These are phyloP conservation scores for Polytrichum formosum DNA, from an alignment of 225 moss, liverwort and hornwort genomes.

Conservation along the genomic window DNA sequence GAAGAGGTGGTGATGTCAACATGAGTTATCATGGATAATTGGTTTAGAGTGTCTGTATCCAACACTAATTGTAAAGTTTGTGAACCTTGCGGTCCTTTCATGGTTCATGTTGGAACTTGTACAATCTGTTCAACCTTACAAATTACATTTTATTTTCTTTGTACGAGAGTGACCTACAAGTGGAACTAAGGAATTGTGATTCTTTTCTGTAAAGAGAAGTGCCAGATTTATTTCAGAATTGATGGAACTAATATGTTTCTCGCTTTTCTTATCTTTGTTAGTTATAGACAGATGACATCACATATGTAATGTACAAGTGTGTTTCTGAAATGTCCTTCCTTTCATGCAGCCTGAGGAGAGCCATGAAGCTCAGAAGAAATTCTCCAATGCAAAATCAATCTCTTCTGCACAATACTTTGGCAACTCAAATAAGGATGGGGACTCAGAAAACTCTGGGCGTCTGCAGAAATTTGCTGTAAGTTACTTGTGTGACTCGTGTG, in stretches of 20 bases:
- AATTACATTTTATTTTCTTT: too few species aligned
- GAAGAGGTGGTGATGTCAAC: too few species aligned
- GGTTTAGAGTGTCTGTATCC: too few species aligned
- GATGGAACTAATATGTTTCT: neutral
- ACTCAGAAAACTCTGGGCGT: conserved; percentile 71
- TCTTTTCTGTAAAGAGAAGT: neutral
- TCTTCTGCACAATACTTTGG: conserved; percentile 96
- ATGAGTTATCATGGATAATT: too few species aligned
- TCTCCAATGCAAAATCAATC: conserved; percentile 94
- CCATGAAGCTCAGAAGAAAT: conserved; percentile 88
- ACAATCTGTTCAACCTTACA: too few species aligned
- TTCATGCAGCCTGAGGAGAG: conserved; percentile 72
- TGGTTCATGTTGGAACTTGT: too few species aligned
- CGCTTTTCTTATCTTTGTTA: conserved; percentile 1
- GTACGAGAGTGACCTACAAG: too few species aligned
- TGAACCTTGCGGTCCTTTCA: too few species aligned
- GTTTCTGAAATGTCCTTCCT: neutral
- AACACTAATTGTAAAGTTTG: too few species aligned
- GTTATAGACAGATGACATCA: too few species aligned
- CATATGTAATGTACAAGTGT: neutral
- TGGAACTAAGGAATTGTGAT: too few species aligned
- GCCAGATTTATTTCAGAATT: neutral
- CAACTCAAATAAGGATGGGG: conserved; percentile 53
- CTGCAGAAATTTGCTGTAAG: conserved; percentile 89
- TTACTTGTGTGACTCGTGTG: neutral